These are phyloP conservation scores for Spiromastix sp. DNA, from an alignment of 2,329 filamentous ascomycete genomes.

Conservation along the genomic window DNA sequence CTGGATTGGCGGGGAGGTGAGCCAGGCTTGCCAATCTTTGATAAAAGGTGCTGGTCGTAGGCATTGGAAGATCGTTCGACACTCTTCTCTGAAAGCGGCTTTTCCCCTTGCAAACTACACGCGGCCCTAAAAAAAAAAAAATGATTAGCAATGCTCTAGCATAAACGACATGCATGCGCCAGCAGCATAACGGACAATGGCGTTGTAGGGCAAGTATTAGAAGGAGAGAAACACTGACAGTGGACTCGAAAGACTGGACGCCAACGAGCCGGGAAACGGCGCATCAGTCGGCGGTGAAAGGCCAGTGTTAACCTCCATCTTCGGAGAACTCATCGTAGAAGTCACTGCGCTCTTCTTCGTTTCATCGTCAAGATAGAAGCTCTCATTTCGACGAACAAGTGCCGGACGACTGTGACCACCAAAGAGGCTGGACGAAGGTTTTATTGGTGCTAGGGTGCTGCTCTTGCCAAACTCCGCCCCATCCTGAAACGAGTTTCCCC, in stretches of 20 bases:
- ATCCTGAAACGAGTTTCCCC: constrained; percentile 44
- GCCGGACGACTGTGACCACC: constrained; percentile 33
- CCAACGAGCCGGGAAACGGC: constrained; percentile 4
- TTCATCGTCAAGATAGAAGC: constrained; percentile 7
- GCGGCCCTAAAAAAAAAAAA: constrained; percentile 1
- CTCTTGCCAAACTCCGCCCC: constrained; percentile 31
- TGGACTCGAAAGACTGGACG: constrained; percentile 7
- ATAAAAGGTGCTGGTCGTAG: constrained; percentile 53
- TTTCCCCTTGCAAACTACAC: constrained; percentile 47
- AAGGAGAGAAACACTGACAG: constrained; percentile 7
- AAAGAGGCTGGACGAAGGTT: constrained; percentile 40
- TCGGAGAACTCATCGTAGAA: constrained; percentile 4
- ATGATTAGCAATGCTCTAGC: neutral
- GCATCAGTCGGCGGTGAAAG: constrained; percentile 2
- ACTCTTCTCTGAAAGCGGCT: constrained; percentile 47
- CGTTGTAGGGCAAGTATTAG: neutral
- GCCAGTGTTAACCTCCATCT: neutral
- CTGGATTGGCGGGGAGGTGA: constrained; percentile 40
- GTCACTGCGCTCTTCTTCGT: constrained; percentile 4
- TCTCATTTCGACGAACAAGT: constrained; percentile 19
- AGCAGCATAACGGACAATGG: neutral
- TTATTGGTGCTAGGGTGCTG: constrained; percentile 33
- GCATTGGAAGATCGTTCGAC: constrained; percentile 50
- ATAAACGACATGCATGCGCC: neutral
- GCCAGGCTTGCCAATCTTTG: constrained; percentile 51